Conservation (phyloP, 345 rosid genomes). For the Eucalyptus erythrocorys region DNA sequence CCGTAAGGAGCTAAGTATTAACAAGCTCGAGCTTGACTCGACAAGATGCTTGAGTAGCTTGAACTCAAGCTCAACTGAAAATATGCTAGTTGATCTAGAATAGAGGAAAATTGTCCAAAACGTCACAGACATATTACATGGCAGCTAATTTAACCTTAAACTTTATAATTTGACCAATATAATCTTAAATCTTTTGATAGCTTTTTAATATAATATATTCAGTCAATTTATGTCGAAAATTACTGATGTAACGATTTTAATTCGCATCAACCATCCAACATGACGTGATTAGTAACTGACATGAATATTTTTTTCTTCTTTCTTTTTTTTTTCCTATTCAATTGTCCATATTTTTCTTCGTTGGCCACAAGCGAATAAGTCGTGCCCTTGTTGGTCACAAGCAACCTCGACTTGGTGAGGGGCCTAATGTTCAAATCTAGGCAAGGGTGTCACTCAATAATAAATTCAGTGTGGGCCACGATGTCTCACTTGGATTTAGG, state of each 20-base stretch:
- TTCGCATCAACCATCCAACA: rapidly evolving
- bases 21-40: not conserved
- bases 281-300: not conserved
- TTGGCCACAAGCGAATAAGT: too few relatives aligned
- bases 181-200: not conserved
- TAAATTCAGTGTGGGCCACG: rapidly evolving
- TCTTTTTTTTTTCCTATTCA: not conserved
- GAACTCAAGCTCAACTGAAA: not conserved
- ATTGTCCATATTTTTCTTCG: not conserved
- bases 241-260: rapidly evolving
- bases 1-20: not conserved
- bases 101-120: not conserved
- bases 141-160: rapidly evolving
- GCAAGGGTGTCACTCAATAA: not conserved
- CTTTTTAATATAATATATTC: rapidly evolving
- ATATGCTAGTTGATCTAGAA: not conserved
- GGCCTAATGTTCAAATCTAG: not conserved
- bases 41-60: not conserved
- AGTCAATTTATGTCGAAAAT: not conserved
- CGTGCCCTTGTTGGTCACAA: not conserved
- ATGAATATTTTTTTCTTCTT: not conserved
- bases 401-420: rapidly evolving
- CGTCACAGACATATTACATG: not conserved
- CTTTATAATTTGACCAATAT: not conserved
- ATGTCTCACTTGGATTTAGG: not conserved